A percentile compares a stretch with the other conserved stretches of the same genome.
These are phyloP conservation scores for Tetracentron sinense DNA, from an alignment of 164 flowering plant species.

Conservation along the genomic window DNA sequence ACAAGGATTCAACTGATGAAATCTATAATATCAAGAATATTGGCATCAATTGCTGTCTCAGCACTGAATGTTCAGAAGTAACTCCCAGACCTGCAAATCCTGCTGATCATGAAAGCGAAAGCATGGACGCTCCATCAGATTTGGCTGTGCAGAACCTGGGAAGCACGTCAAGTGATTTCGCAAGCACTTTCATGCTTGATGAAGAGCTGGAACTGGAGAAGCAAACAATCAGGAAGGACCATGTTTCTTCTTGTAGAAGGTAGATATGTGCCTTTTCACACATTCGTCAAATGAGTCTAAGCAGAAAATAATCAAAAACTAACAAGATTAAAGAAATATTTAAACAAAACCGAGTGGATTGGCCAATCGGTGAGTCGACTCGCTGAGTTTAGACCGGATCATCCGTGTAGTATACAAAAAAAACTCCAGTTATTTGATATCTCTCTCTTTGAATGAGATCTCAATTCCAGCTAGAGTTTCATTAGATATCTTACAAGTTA, in stretches of 20 bases:
- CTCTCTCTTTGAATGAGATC: no score
- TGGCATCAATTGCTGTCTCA: constrained; percentile 1
- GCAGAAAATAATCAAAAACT: no score
- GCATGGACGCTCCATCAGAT: constrained; percentile 15
- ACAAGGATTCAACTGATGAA: constrained; percentile 5
- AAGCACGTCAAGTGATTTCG: constrained; percentile 48
- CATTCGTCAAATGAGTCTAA: no score
- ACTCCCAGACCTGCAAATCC: constrained; percentile 12
- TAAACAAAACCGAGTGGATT: no score
- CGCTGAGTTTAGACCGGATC: no score
- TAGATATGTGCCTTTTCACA: constrained; percentile 21
- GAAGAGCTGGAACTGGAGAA: constrained; percentile 85
- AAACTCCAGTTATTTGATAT: no score
- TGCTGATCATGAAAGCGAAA: constrained; percentile 18
- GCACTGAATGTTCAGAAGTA: constrained; percentile 15
- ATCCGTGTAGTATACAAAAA: no score
- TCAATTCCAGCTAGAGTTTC: no score
- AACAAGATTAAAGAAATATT: no score
- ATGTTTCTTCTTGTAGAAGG: constrained; percentile 43
- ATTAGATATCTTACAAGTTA: no score
- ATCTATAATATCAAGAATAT: constrained; percentile 8
- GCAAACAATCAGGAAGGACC: constrained; percentile 30
- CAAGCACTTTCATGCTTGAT: constrained; percentile 79
- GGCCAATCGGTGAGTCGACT: no score
- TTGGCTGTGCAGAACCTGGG: constrained; percentile 16